Evolutionary conservation across 2,329 filamentous ascomycete species (phyloP).

Genomic region (Acrocalymma vagum): DNA sequence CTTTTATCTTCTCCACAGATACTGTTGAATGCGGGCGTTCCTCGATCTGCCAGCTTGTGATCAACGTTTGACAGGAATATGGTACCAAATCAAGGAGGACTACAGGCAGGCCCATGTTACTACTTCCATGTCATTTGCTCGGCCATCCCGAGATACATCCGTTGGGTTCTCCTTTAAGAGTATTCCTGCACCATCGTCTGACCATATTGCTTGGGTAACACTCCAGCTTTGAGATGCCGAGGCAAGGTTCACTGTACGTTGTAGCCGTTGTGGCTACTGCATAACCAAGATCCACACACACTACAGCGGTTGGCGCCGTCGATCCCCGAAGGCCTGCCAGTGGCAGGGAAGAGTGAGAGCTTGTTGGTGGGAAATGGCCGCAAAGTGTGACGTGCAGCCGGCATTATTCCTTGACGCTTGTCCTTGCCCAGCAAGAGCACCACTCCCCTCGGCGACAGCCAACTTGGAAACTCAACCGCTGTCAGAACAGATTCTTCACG

Average conservation of each 20-base stretch:
- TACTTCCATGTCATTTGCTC: slow-evolving; percentile 3
- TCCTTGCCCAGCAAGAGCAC: too few species aligned
- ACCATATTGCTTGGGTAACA: slow-evolving; percentile 1
- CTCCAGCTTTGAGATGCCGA: slow-evolving; percentile 9
- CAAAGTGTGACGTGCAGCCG: neutral
- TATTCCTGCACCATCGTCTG: slow-evolving; percentile 2
- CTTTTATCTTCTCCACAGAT: slow-evolving; percentile 5
- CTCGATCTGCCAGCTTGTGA: slow-evolving; percentile 4
- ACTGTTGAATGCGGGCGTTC: slow-evolving; percentile 8
- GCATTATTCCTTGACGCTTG: too few species aligned
- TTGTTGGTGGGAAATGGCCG: slow-evolving; percentile 3
- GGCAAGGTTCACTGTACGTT: slow-evolving; percentile 4
- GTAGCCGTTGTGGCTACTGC: slow-evolving; percentile 1
- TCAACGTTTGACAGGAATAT: neutral
- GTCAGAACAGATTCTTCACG: too few species aligned
- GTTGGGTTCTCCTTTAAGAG: neutral
- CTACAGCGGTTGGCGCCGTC: slow-evolving; percentile 6
- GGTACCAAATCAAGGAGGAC: neutral
- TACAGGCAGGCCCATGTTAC: neutral
- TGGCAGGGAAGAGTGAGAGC: neutral
- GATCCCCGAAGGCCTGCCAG: slow-evolving; percentile 1
- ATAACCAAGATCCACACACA: neutral
- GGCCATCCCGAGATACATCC: slow-evolving; percentile 2
- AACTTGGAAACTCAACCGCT: too few species aligned
- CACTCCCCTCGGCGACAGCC: too few species aligned